phyloP scores from a whole-genome alignment of 148 eudicot genomes.

The Fallopia convolvulus region DNA sequence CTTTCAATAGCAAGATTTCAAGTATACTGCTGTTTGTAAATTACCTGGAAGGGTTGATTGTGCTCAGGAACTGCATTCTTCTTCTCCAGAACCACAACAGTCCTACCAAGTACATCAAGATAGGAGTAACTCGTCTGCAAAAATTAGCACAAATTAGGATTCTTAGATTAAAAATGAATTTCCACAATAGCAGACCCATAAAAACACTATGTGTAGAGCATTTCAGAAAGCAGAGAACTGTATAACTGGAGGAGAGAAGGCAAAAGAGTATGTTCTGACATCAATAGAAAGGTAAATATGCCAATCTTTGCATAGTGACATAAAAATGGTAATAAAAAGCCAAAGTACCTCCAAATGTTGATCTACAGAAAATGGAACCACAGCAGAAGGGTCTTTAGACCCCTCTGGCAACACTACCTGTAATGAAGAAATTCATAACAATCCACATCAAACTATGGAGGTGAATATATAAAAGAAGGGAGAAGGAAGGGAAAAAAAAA shows the following conservation, averaged over 20 bases:
- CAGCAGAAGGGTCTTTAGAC: slow-evolving; percentile 56
- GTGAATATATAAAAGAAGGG: not conserved
- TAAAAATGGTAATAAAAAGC: not conserved
- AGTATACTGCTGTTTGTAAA: not conserved
- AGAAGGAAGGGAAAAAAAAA: not conserved
- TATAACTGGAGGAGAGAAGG: not conserved
- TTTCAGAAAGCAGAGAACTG: not conserved
- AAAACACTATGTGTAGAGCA: not conserved
- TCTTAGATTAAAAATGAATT: not conserved
- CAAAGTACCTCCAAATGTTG: slow-evolving; percentile 66
- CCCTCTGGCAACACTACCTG: slow-evolving; percentile 97
- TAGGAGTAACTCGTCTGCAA: slow-evolving; percentile 85
- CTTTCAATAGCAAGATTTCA: not conserved
- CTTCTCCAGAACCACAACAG: slow-evolving; percentile 87
- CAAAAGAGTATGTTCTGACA: not conserved
- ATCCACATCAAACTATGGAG: not conserved
- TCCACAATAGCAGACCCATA: not conserved
- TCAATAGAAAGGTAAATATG: not conserved
- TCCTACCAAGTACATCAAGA: slow-evolving; percentile 86
- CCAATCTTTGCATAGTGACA: not conserved
- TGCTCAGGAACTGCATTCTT: slow-evolving; percentile 89
- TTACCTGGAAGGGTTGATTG: slow-evolving; percentile 80
- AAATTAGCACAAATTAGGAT: slow-evolving; percentile 6
- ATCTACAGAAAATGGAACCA: slow-evolving; percentile 64
- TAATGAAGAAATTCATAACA: slow-evolving; percentile 8